phyloP scores from a whole-genome alignment of 352 stramenopile genomes.

The Phytophthora citricola region DNA sequence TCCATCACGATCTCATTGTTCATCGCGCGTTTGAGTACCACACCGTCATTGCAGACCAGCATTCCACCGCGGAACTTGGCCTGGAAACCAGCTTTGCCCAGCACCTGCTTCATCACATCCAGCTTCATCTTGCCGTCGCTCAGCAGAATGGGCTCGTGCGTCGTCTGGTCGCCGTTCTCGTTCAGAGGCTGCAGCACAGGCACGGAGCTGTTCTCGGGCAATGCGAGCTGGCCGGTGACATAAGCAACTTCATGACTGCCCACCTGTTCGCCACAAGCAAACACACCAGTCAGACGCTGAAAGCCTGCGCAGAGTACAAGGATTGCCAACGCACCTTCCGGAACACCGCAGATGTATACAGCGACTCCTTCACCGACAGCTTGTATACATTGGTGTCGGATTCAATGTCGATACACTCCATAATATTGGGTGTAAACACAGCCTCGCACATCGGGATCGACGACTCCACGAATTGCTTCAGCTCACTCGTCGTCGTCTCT shows the following conservation, averaged over 20 bases:
- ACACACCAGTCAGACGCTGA: conserved; percentile 9
- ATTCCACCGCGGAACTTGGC: conserved; percentile 91
- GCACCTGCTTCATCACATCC: conserved; percentile 90
- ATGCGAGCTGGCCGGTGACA: conserved; percentile 74
- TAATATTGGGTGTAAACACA: conserved; percentile 86
- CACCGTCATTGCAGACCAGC: conserved; percentile 89
- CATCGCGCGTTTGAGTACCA: conserved; percentile 85
- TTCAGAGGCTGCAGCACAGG: conserved; percentile 70
- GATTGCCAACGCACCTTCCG: conserved; percentile 61
- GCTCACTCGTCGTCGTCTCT: conserved; percentile 76
- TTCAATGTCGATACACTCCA: conserved; percentile 92
- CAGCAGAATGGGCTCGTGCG: conserved; percentile 84
- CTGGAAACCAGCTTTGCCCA: conserved; percentile 88
- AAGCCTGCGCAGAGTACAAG: not conserved
- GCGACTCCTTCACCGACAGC: conserved; percentile 83
- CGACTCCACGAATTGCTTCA: conserved; percentile 86
- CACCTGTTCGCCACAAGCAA: conserved; percentile 47
- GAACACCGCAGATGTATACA: conserved; percentile 87
- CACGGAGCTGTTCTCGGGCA: conserved; percentile 75
- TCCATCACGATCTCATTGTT: conserved; percentile 92
- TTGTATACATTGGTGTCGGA: conserved; percentile 93
- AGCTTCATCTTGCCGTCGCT: conserved; percentile 92
- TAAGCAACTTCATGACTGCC: conserved; percentile 88
- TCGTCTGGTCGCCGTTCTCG: conserved; percentile 42
- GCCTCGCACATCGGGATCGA: conserved; percentile 87